Percentiles rank a stretch among this genome's conserved stretches.
Evolutionary conservation across 225 moss, liverwort and hornwort genomes (phyloP).

Genomic region (Polytrichum formosum): DNA sequence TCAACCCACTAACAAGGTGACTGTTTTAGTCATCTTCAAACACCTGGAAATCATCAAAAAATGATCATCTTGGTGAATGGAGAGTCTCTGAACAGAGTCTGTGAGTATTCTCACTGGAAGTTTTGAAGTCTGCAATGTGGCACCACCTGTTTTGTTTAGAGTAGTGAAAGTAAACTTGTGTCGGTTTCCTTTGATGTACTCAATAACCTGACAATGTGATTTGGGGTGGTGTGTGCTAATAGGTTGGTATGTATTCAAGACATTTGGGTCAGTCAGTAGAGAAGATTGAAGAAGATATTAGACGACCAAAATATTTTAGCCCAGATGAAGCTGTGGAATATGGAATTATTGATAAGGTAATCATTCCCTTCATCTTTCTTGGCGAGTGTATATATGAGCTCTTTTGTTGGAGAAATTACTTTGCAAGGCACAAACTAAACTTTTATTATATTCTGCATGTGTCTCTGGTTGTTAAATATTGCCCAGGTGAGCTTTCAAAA

Average conservation of each 20-base stretch:
- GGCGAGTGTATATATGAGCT: too few species aligned
- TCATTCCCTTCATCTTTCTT: background rate
- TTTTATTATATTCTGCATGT: background rate
- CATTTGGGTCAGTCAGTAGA: conserved; percentile 69
- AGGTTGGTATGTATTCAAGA: conserved; percentile 54
- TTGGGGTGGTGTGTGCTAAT: background rate
- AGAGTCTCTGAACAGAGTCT: background rate
- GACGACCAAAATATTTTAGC: conserved; percentile 89
- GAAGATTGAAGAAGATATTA: conserved; percentile 85
- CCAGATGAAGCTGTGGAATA: conserved; percentile 95
- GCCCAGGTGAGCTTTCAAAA: background rate
- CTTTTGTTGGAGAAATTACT: too few species aligned
- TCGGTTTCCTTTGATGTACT: too few species aligned
- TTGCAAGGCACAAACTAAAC: background rate
- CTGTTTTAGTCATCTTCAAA: too few species aligned
- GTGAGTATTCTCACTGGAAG: background rate
- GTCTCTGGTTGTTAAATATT: too few species aligned
- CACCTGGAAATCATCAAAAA: too few species aligned
- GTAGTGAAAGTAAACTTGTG: too few species aligned
- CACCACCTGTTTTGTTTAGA: too few species aligned
- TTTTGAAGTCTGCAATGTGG: background rate
- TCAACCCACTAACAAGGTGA: too few species aligned
- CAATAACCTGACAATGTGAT: conserved; percentile 8
- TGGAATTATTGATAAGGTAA: conserved; percentile 89
- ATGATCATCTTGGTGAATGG: background rate